These are phyloP conservation scores for Lagerstroemia fauriei DNA, from an alignment of 441 rosid genomes.

Conservation along the genomic window DNA sequence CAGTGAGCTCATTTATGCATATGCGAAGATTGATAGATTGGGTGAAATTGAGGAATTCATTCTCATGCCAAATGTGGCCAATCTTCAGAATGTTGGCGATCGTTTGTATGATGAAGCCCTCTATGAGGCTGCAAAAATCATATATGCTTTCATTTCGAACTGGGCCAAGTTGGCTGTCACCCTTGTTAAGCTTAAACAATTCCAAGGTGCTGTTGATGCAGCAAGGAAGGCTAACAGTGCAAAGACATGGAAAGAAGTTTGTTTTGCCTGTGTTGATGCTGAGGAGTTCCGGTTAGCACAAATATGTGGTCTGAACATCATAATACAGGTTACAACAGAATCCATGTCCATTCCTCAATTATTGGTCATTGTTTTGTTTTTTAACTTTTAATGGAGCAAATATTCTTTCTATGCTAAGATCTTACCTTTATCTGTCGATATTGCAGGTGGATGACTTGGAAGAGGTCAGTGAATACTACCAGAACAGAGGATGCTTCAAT, in stretches of 20 bases:
- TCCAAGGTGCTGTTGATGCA: slow-evolving; percentile 98
- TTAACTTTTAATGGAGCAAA: not conserved
- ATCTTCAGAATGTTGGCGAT: slow-evolving; percentile 88
- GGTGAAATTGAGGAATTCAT: slow-evolving; percentile 95
- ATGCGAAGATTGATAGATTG: slow-evolving; percentile 93
- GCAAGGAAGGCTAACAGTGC: slow-evolving; percentile 99
- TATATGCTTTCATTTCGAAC: slow-evolving; percentile 93
- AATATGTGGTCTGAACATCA: slow-evolving; percentile 94
- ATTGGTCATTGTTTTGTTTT: not conserved
- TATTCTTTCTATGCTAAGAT: not conserved
- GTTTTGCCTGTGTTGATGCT: slow-evolving; percentile 99
- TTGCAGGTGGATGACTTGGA: slow-evolving; percentile 94
- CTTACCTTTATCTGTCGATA: slow-evolving; percentile 1
- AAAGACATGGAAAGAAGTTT: slow-evolving; percentile 98
- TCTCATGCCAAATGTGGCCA: slow-evolving; percentile 98
- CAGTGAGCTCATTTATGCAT: slow-evolving; percentile 94
- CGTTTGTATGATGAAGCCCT: slow-evolving; percentile 83
- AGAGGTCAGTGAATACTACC: slow-evolving; percentile 96
- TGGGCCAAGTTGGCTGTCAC: slow-evolving; percentile 98
- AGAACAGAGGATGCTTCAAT: slow-evolving; percentile 96
- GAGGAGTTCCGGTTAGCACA: slow-evolving; percentile 99
- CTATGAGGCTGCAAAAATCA: slow-evolving; percentile 95
- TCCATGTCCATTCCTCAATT: not conserved
- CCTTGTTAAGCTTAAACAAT: slow-evolving; percentile 86
- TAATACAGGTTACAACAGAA: slow-evolving; percentile 64